Percentiles rank a stretch among this genome's conserved stretches.
phyloP scores from a whole-genome alignment of 1,139 yeast species.

The Zygotorulaspora mrakii region DNA sequence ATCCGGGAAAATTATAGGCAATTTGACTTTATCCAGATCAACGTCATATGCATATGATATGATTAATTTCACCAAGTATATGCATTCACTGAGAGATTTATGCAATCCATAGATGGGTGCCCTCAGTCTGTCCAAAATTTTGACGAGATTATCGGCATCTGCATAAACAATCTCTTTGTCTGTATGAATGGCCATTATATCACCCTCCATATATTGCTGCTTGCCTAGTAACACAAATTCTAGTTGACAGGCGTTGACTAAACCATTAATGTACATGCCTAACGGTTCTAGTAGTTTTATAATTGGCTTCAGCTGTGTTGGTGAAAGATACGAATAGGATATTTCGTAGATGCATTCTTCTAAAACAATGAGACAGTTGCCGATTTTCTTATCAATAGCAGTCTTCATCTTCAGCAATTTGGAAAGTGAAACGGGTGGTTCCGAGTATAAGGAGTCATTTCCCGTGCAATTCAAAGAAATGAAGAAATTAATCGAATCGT shows the following conservation, averaged over 20 bases:
- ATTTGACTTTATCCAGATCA: constrained; percentile 22
- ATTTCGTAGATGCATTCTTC: constrained; percentile 48
- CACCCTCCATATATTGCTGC: constrained; percentile 17
- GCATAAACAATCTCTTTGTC: constrained; percentile 40
- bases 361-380: constrained; percentile 40
- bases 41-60: constrained; percentile 45
- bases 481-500: constrained; percentile 41
- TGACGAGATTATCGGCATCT: constrained; percentile 36
- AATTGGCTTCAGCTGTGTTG: constrained; percentile 40
- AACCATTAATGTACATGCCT: constrained; percentile 40
- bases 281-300: constrained; percentile 38
- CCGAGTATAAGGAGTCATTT: constrained; percentile 18
- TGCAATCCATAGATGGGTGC: constrained; percentile 38
- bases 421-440: constrained; percentile 31
- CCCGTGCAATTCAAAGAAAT: constrained; percentile 29
- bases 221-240: constrained; percentile 40
- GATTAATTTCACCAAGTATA: constrained; percentile 36
- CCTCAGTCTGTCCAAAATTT: constrained; percentile 36
- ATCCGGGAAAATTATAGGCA: constrained; percentile 24
- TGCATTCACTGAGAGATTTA: constrained; percentile 35
- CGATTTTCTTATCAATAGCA: constrained; percentile 36
- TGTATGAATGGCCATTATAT: constrained; percentile 18
- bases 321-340: constrained; percentile 46
- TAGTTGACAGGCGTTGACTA: constrained; percentile 48
- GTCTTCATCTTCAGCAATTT: constrained; percentile 35